phyloP scores from a whole-genome alignment of 495 filamentous ascomycete species.

The Cenococcum geophilum region DNA sequence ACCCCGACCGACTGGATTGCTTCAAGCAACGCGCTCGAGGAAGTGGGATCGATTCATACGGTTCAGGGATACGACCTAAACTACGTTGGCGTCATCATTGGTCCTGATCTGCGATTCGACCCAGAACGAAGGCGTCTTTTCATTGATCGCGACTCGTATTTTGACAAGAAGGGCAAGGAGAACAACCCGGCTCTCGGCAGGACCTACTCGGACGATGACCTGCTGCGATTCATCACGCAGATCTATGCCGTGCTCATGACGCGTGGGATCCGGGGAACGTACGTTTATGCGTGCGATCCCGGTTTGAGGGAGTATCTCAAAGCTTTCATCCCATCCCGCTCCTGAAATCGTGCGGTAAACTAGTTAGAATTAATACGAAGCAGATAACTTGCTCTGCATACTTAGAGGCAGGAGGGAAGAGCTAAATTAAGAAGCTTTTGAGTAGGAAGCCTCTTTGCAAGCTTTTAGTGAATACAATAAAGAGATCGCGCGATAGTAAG shows the following conservation, averaged over 20 bases:
- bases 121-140: constrained; percentile 9
- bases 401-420: too few species aligned
- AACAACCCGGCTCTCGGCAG: constrained; percentile 16
- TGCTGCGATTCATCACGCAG: constrained; percentile 21
- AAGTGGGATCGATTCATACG: constrained; percentile 22
- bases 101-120: constrained; percentile 19
- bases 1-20: constrained; percentile 21
- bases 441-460: too few species aligned
- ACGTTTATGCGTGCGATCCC: constrained; percentile 19
- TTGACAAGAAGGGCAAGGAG: constrained; percentile 23
- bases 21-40: constrained; percentile 20
- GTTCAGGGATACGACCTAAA: constrained; percentile 26
- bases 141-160: constrained; percentile 18
- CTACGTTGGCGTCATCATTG: constrained; percentile 23
- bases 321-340: constrained; percentile 16
- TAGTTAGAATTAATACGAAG: constrained; percentile 7
- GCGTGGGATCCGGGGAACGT: constrained; percentile 21
- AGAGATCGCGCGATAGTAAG: too few species aligned
- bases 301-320: constrained; percentile 19
- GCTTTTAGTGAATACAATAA: too few species aligned
- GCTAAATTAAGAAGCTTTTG: too few species aligned
- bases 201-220: constrained; percentile 18
- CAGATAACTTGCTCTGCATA: too few species aligned
- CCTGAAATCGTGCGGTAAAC: constrained; percentile 4
- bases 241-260: constrained; percentile 23